Base-by-base conservation (phyloP, 2,329 filamentous ascomycete species). In the Onygena corvina region DNA sequence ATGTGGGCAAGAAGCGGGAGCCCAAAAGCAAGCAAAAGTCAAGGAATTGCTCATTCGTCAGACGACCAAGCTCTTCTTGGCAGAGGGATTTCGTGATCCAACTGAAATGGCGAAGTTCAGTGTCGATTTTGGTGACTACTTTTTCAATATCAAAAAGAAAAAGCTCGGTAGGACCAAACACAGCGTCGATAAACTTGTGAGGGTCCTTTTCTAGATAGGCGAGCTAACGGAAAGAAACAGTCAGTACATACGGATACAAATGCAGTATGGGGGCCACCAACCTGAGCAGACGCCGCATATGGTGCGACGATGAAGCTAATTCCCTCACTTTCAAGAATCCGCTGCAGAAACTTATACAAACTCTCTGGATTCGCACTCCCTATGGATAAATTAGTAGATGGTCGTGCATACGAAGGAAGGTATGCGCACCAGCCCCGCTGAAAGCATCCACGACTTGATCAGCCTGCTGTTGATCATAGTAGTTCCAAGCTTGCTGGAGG, bases 251-350 rank as follows among this genome's bases (percentile, higher is more conserved):
- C n/a, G 38, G 18, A 31, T 21, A 40, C 5, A 3, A n/a, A 25
- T 45, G n/a, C 23, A 33, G n/a, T 31, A 6, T 7, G n/a, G 7
- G 7, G 3, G 16, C 6, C 21, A 64, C 72, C 62, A 67, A 90
- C 86, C 79, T 94, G 87, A 51, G 86, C 86, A 59, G 84, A 83
- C 31, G 89, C 87, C 64, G 84, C 88, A 71, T 87, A 94, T 1
- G 90, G 90, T 9, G 90, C 83, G 38, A 93, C 84, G 44, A 86
- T 72, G 61, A 88, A 94, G 53, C 86, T 77, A 50, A 94, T 71
- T 1, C 75, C 74, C 54, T 82, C 77, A 56, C 80, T 72, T 58
- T 76, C 74, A 47, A 96, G 73, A 49, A 90, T 80, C 25, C 75
- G 72, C 66, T 93, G 86, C 33, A 96, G 75, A 48, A 86, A 76